Base-by-base conservation (phyloP, 768 basidiomycete species). In the Harrya chromipes region DNA sequence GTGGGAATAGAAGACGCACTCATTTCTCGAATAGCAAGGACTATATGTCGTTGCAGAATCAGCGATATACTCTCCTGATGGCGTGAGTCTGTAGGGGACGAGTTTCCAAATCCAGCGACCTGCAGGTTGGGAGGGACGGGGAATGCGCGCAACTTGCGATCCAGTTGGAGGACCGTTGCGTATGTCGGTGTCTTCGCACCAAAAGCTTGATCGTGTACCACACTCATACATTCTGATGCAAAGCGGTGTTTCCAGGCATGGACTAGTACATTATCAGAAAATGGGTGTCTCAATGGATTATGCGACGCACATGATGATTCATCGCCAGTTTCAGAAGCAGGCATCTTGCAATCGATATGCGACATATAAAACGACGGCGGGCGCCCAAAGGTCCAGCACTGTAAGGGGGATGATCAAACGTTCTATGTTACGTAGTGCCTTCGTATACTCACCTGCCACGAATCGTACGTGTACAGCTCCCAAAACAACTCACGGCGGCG, bases 201-300 rank as follows among this genome's bases (percentile, higher is more conserved):
- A 53, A 83, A 86, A 0, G 84, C 84, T 63, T 86, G 83, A 56
- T 86, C 84, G 53, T 84, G 82, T 46, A 86, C 74, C 6, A 81
- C 68, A 33, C 79, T 79, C 81, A 86, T 82, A 59, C 84, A 85
- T 60, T 85, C 82, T 1, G 82, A 80, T 17, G 76, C 71, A 52
- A 84, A 85, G 24, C 80, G 76, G 56, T 86, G 83, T 66, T 86
- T 86, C 84, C 84, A 86, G 19, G 78, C 73, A 52, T 83, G 76
- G 64, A 77, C 84, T 85, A n/a, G 7, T 17, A 21, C 14, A 23
- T 4, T 1, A 41, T 17, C 37, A 54, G 43, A 42, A n/a, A 42
- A 46, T n/a, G 36, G 40, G 39, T 40, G 35, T 26, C n/a, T 29
- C 12, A 13, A 21, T 31, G 10, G 5, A 39, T 42, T 19, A 36